These are phyloP conservation scores for Bretschneidera sinensis DNA, from an alignment of 345 rosid species.

Conservation along the genomic window DNA sequence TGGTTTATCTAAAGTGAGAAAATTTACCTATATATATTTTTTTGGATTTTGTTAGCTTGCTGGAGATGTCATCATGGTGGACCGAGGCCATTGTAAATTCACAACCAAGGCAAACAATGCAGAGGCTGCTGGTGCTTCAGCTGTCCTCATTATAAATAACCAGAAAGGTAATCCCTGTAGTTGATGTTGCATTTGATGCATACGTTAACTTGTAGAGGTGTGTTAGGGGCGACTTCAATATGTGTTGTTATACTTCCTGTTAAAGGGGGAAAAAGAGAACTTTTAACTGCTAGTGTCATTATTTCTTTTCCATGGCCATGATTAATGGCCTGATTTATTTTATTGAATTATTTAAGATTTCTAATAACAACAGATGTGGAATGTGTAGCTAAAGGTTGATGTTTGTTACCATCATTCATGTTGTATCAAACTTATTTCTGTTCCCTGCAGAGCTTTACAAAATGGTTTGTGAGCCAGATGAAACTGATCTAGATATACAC, in stretches of 20 bases:
- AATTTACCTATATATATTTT: too few relatives aligned
- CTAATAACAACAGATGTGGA: not conserved
- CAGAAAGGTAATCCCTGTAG: slow-evolving; percentile 57
- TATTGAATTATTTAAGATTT: too few relatives aligned
- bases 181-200: slow-evolving; percentile 4
- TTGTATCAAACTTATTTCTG: not conserved
- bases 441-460: slow-evolving; percentile 75
- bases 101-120: slow-evolving; percentile 87
- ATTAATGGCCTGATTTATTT: not conserved
- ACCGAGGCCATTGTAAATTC: slow-evolving; percentile 85
- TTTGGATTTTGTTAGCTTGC: slow-evolving; percentile 49
- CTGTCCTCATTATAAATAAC: slow-evolving; percentile 82
- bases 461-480: slow-evolving; percentile 98
- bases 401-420: not conserved
- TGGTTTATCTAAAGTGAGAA: not conserved
- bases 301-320: too few relatives aligned
- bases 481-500: slow-evolving; percentile 80
- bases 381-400: not conserved
- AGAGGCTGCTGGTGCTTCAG: slow-evolving; percentile 88
- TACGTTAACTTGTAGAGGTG: not conserved
- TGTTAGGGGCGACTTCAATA: not conserved
- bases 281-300: too few relatives aligned
- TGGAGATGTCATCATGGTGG: slow-evolving; percentile 81
- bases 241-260: not conserved
- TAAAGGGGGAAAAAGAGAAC: too few relatives aligned